phyloP scores from a whole-genome alignment of 208 protist species.

The Leishmania guyanensis region DNA sequence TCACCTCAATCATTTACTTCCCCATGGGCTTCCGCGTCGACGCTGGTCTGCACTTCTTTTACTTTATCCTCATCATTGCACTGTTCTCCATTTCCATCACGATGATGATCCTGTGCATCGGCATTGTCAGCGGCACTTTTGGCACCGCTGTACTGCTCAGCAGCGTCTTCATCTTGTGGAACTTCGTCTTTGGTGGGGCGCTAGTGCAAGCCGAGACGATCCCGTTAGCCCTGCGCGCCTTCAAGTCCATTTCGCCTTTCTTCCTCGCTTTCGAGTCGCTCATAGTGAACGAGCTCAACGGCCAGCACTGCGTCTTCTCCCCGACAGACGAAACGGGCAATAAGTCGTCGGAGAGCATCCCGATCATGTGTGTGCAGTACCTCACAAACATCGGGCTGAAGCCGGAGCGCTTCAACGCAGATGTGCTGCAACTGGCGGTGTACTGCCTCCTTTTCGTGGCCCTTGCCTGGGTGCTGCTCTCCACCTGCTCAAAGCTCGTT shows the following conservation, averaged over 20 bases:
- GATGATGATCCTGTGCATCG: slow-evolving; percentile 80
- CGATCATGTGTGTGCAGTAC: slow-evolving; percentile 89
- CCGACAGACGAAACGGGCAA: slow-evolving; percentile 82
- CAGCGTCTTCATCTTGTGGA: slow-evolving; percentile 88
- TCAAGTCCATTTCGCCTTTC: slow-evolving; percentile 83
- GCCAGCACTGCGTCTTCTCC: slow-evolving; percentile 79
- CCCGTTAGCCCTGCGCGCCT: slow-evolving; percentile 56
- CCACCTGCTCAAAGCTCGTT: slow-evolving; percentile 61
- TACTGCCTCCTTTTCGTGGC: slow-evolving; percentile 61
- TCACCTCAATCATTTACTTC: slow-evolving; percentile 90
- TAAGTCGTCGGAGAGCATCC: slow-evolving; percentile 48
- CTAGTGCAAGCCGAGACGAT: slow-evolving; percentile 90
- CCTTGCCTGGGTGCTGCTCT: slow-evolving; percentile 71
- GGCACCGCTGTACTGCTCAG: slow-evolving; percentile 84
- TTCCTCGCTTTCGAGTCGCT: slow-evolving; percentile 92
- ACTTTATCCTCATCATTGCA: slow-evolving; percentile 82
- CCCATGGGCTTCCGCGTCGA: slow-evolving; percentile 91
- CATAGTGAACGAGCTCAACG: slow-evolving; percentile 93
- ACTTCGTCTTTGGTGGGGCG: slow-evolving; percentile 92
- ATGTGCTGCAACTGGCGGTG: slow-evolving; percentile 79
- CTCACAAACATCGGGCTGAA: slow-evolving; percentile 82
- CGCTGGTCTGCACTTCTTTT: slow-evolving; percentile 81
- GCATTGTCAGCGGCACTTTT: slow-evolving; percentile 77
- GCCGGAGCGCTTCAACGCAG: slow-evolving; percentile 62
- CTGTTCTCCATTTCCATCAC: slow-evolving; percentile 88